Percentiles rank a stretch among this genome's conserved stretches.
phyloP scores from a whole-genome alignment of 106 monocot species.

The Platanthera zijinensis region DNA sequence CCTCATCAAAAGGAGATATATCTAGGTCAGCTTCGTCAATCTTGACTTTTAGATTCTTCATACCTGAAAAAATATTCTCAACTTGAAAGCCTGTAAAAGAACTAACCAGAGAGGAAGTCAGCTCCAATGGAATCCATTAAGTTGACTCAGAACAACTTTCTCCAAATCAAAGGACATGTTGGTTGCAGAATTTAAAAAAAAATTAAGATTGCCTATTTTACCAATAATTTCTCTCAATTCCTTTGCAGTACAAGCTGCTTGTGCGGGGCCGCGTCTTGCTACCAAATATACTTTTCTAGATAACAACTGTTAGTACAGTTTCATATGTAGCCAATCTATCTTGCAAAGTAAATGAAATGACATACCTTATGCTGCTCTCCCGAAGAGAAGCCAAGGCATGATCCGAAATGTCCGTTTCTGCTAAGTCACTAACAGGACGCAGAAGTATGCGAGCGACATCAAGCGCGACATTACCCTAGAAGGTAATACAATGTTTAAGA shows the following conservation, averaged over 20 bases:
- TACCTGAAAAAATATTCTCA: conserved; percentile 36
- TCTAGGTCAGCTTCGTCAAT: conserved; percentile 58
- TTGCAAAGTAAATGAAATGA: neutral
- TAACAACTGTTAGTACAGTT: neutral
- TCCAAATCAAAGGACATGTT: neutral
- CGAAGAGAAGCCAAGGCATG: conserved; percentile 65
- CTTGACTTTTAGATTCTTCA: conserved; percentile 53
- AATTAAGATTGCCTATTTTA: conserved; percentile 12
- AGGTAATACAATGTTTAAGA: neutral
- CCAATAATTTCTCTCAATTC: conserved; percentile 93
- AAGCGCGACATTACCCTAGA: conserved; percentile 97
- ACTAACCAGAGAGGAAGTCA: neutral
- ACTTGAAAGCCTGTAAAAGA: neutral
- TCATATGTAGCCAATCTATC: neutral
- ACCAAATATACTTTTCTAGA: conserved; percentile 78
- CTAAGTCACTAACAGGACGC: conserved; percentile 48
- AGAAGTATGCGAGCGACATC: conserved; percentile 96
- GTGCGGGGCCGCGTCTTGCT: conserved; percentile 91
- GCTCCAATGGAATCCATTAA: neutral
- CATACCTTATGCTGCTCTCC: conserved; percentile 78
- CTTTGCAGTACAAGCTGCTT: conserved; percentile 96
- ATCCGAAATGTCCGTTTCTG: conserved; percentile 80
- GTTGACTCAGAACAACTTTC: neutral
- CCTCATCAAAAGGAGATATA: conserved; percentile 74
- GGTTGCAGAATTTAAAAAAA: neutral